Evolutionary conservation across 768 basidiomycete genomes (phyloP).

Genomic region (Trametes maxima): DNA sequence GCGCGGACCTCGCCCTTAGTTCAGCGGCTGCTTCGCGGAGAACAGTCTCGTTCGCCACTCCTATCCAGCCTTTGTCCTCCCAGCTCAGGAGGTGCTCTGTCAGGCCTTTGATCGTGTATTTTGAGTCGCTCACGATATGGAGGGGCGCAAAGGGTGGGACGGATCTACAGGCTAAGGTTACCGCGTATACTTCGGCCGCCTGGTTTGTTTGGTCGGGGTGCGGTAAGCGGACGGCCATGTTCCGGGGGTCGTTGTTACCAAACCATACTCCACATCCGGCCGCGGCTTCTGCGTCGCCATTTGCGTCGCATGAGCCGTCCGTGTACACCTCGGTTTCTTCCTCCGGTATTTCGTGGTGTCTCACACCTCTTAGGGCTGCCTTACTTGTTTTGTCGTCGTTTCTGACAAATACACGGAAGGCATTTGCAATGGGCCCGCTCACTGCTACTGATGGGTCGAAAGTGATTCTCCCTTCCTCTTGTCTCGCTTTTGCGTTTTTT

Average conservation of each 20-base stretch:
- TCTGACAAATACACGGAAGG: too few relatives aligned
- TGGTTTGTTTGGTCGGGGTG: neutral
- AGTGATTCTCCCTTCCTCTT: too few relatives aligned
- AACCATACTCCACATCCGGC: conserved; percentile 4
- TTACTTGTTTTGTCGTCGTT: too few relatives aligned
- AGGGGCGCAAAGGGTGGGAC: conserved; percentile 4
- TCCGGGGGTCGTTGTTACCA: neutral
- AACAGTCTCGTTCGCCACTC: neutral
- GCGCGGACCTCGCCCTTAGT: neutral
- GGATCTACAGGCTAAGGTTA: conserved; percentile 7
- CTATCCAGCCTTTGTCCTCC: conserved; percentile 12
- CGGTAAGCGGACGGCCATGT: neutral
- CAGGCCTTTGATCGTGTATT: conserved; percentile 20
- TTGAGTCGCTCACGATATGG: conserved; percentile 16
- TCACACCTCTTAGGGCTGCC: neutral
- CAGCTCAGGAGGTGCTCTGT: conserved; percentile 22
- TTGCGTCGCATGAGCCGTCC: neutral
- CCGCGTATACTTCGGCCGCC: conserved; percentile 22
- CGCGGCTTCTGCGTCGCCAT: too few relatives aligned
- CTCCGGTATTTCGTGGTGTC: too few relatives aligned
- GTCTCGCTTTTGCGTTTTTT: too few relatives aligned
- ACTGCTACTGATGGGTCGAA: too few relatives aligned
- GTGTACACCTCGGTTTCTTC: neutral
- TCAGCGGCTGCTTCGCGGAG: conserved; percentile 1
- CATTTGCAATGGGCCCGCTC: too few relatives aligned